phyloP scores from a whole-genome alignment of 768 basidiomycete genomes.

The Suillus alpinus region DNA sequence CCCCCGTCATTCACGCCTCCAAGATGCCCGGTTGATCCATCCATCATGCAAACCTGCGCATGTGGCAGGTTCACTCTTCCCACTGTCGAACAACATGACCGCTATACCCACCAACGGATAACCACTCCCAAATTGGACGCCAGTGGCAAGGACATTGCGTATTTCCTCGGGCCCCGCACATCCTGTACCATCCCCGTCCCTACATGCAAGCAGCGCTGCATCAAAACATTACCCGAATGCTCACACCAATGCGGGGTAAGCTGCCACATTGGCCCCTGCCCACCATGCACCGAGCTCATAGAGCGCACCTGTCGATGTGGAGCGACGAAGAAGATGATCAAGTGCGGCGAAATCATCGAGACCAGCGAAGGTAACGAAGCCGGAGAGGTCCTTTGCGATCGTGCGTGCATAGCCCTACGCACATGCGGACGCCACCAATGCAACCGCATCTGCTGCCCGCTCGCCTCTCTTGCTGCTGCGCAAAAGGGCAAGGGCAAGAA shows the following conservation, averaged over 20 bases:
- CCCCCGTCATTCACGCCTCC: slow-evolving; percentile 57
- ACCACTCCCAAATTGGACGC: slow-evolving; percentile 7
- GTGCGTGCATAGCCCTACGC: slow-evolving; percentile 72
- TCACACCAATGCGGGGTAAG: slow-evolving; percentile 64
- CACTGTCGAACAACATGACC: slow-evolving; percentile 21
- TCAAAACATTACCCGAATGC: slow-evolving; percentile 61
- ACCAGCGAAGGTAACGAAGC: slow-evolving; percentile 34
- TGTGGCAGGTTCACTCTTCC: slow-evolving; percentile 67
- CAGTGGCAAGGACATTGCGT: slow-evolving; percentile 9
- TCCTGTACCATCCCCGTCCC: slow-evolving; percentile 77
- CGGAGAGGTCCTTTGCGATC: slow-evolving; percentile 79
- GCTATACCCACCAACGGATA: neutral
- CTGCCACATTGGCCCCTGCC: slow-evolving; percentile 82
- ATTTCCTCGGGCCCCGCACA: slow-evolving; percentile 38
- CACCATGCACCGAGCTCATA: slow-evolving; percentile 70
- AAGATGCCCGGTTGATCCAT: slow-evolving; percentile 73
- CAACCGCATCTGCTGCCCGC: slow-evolving; percentile 81
- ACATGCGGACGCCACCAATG: slow-evolving; percentile 89
- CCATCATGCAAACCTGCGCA: slow-evolving; percentile 67
- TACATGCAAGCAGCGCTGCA: slow-evolving; percentile 70
- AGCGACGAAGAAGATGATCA: slow-evolving; percentile 47
- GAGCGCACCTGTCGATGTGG: slow-evolving; percentile 88
- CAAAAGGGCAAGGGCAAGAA: slow-evolving; percentile 67
- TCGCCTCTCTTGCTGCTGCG: slow-evolving; percentile 56
- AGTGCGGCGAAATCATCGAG: slow-evolving; percentile 43